These are phyloP conservation scores for Pluteus cervinus DNA, from an alignment of 768 basidiomycete species.

Conservation along the genomic window DNA sequence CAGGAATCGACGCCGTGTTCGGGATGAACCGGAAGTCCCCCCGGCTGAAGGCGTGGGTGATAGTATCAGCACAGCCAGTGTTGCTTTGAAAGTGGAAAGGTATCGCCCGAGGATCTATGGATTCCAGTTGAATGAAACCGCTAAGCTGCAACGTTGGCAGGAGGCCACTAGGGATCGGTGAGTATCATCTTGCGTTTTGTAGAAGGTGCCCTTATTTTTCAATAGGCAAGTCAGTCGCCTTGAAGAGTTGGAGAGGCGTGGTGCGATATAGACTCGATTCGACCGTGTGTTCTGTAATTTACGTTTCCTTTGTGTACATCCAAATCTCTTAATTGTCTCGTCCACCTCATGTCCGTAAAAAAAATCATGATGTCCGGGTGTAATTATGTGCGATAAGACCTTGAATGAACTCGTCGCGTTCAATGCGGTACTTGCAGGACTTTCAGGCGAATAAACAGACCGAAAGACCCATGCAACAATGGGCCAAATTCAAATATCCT, in stretches of 20 bases:
- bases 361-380: too few relatives aligned
- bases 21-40: slow-evolving; percentile 53
- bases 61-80: slow-evolving; percentile 69
- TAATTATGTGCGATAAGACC: too few relatives aligned
- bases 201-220: slow-evolving; percentile 7
- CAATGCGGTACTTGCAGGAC: too few relatives aligned
- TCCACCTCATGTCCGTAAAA: too few relatives aligned
- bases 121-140: slow-evolving; percentile 92
- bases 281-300: too few relatives aligned
- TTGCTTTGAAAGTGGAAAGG: slow-evolving; percentile 85
- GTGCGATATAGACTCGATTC: too few relatives aligned
- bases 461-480: too few relatives aligned
- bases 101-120: slow-evolving; percentile 95
- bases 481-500: too few relatives aligned
- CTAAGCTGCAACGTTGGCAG: slow-evolving; percentile 93
- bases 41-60: slow-evolving; percentile 56
- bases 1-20: slow-evolving; percentile 31
- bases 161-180: slow-evolving; percentile 86
- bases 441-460: too few relatives aligned
- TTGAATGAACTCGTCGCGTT: too few relatives aligned
- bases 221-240: slow-evolving; percentile 44
- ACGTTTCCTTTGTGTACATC: too few relatives aligned
- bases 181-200: slow-evolving; percentile 18
- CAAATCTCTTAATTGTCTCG: too few relatives aligned
- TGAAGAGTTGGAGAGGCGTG: slow-evolving; percentile 45